Evolutionary conservation across 768 basidiomycete species (phyloP).

Genomic region (Suillus alpinus): DNA sequence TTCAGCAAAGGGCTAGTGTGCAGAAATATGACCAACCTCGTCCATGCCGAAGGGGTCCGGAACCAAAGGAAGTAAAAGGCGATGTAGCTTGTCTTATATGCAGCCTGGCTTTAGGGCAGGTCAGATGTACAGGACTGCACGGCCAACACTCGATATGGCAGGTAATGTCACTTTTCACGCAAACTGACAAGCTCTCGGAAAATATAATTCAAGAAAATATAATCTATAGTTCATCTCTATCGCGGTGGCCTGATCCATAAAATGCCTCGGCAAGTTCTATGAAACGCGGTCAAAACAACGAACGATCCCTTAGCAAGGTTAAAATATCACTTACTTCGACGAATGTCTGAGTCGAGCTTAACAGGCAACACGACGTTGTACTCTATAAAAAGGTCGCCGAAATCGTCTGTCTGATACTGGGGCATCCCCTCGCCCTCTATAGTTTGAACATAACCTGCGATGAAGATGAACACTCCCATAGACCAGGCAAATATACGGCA

Average conservation of each 20-base stretch:
- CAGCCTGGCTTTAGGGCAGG: slow-evolving; percentile 28
- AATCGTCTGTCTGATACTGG: slow-evolving; percentile 49
- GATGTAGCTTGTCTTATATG: slow-evolving; percentile 10
- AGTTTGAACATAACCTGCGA: slow-evolving; percentile 75
- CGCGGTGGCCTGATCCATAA: slow-evolving; percentile 31
- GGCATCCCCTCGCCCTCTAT: slow-evolving; percentile 92
- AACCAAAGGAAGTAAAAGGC: slow-evolving; percentile 8
- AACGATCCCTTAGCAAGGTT: not conserved
- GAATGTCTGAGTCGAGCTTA: slow-evolving; percentile 62
- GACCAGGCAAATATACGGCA: not conserved
- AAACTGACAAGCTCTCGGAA: not conserved
- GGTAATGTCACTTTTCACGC: not conserved
- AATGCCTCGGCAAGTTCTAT: slow-evolving; percentile 58
- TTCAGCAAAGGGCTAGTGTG: not conserved
- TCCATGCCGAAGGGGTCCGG: slow-evolving; percentile 31
- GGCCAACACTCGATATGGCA: not conserved
- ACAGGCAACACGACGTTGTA: slow-evolving; percentile 89
- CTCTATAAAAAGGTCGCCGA: slow-evolving; percentile 89
- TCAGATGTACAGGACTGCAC: slow-evolving; percentile 18
- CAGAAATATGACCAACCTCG: not conserved
- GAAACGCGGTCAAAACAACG: slow-evolving; percentile 2
- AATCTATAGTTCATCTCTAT: slow-evolving; percentile 40
- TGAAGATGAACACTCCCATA: not conserved
- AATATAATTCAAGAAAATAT: not conserved
- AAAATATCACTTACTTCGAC: slow-evolving; percentile 61